Evolutionary conservation across 352 stramenopile species (phyloP), one percentile per base, ranked within the genome.

Genomic region (Phytophthora ramorum): DNA sequence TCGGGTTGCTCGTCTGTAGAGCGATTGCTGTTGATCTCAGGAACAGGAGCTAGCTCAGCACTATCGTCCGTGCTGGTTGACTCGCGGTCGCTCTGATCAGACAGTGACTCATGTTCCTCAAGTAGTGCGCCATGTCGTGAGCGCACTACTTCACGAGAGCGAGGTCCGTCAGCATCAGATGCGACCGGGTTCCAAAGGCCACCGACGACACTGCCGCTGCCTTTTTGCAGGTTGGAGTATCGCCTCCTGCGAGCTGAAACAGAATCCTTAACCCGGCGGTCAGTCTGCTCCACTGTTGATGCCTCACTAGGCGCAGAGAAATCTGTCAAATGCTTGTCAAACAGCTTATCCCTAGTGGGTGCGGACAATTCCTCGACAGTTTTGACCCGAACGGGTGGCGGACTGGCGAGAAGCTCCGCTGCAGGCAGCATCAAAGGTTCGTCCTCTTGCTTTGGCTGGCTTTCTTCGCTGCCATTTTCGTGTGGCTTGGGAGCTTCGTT

Each of bases 1-100:
- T 86, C 78, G 1, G 78, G 78, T 34, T 86, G 75, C 5, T 80
- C 63, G 14, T 76, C 35, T 0, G 32, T 34, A 30, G 50, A 65
- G 19, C 45, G 40, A 8, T 61, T 70, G n/a, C 66, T 75, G 44
- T 56, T 73, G n/a, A 50, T 41, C 52, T 79, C 50, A 13, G 46
- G 47, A 26, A 41, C 54, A 32, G 43, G 4, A 24, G 32, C 56
- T 22, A 45, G 20, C 5, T 69, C 47, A 35, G 19, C n/a, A 56
- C 44, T 75, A 49, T 66, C 49, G 8, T 75, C 50, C 30, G 40
- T 63, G 63, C 50, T 66, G 17, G 40, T 62, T 38, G 22, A 55
- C 30, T 45, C 62, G 10, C 22, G 12, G 14, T 66, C 54, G 30
- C 34, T 76, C 7, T 38, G n/a, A 47, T 61, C 26, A 17, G 19